Conservation (phyloP, 2,329 filamentous ascomycete genomes). For the Coniochaeta pulveracea region DNA sequence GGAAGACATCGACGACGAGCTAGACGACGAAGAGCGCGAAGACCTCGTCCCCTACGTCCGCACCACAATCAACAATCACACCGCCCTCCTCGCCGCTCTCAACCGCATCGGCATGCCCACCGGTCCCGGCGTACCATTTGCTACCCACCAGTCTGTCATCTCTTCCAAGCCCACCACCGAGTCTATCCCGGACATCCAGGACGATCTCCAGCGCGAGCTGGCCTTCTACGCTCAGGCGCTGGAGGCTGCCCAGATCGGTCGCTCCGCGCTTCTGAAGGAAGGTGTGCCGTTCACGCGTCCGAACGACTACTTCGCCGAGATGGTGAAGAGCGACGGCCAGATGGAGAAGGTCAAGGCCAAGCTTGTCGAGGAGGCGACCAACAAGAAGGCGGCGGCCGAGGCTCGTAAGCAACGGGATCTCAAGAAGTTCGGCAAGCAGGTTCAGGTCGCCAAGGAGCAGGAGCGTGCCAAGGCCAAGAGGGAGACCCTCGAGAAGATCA, state of each 20-base stretch:
- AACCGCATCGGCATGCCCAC: slow-evolving; percentile 64
- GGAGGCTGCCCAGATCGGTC: slow-evolving; percentile 63
- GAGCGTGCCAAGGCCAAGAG: slow-evolving; percentile 88
- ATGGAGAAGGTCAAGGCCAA: slow-evolving; percentile 96
- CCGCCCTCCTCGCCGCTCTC: slow-evolving; percentile 69
- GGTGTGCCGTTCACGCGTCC: slow-evolving; percentile 79
- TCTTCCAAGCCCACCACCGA: slow-evolving; percentile 51
- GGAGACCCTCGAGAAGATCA: slow-evolving; percentile 92
- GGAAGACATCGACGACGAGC: slow-evolving; percentile 59
- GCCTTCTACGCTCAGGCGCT: slow-evolving; percentile 88
- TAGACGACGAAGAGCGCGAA: slow-evolving; percentile 46
- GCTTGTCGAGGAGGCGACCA: slow-evolving; percentile 80
- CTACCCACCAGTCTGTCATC: slow-evolving; percentile 68
- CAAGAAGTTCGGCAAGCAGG: slow-evolving; percentile 99
- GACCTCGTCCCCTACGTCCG: slow-evolving; percentile 81
- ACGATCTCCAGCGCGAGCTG: slow-evolving; percentile 85
- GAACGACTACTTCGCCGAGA: slow-evolving; percentile 95
- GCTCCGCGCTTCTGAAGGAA: slow-evolving; percentile 67
- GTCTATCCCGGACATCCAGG: slow-evolving; percentile 71
- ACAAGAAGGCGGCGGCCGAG: slow-evolving; percentile 86
- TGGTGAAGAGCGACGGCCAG: slow-evolving; percentile 96
- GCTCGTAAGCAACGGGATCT: slow-evolving; percentile 85
- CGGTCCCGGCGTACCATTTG: slow-evolving; percentile 61
- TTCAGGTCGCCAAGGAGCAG: slow-evolving; percentile 91
- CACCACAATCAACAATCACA: slow-evolving; percentile 93